These are phyloP conservation scores for Salinomyces thailandicus DNA, from an alignment of 2,329 filamentous ascomycete genomes.

Conservation along the genomic window DNA sequence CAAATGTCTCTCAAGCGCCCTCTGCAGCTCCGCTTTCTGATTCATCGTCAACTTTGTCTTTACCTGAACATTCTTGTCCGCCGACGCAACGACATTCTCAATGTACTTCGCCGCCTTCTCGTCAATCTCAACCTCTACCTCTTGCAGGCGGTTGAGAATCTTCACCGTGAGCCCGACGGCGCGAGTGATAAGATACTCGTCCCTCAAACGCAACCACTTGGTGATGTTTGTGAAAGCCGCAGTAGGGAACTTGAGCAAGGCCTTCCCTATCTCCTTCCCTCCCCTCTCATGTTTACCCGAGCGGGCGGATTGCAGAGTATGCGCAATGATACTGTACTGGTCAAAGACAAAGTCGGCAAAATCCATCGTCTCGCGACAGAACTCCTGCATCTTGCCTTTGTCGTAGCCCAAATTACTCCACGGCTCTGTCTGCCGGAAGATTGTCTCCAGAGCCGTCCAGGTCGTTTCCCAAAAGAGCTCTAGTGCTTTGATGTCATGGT, in stretches of 20 bases:
- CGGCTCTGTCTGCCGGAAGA: slow-evolving; percentile 70
- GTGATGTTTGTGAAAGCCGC: slow-evolving; percentile 58
- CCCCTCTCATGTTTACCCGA: slow-evolving; percentile 16
- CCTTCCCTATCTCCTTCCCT: slow-evolving; percentile 33
- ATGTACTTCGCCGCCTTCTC: slow-evolving; percentile 50
- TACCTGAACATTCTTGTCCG: slow-evolving; percentile 36
- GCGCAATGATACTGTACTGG: slow-evolving; percentile 73
- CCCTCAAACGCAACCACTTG: slow-evolving; percentile 82
- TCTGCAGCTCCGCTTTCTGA: slow-evolving; percentile 72
- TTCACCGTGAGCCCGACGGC: slow-evolving; percentile 76
- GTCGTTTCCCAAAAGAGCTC: slow-evolving; percentile 72
- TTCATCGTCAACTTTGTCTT: slow-evolving; percentile 71
- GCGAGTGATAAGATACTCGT: slow-evolving; percentile 72
- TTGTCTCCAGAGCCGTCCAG: slow-evolving; percentile 71
- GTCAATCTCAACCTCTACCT: slow-evolving; percentile 63
- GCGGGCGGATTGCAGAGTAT: slow-evolving; percentile 46
- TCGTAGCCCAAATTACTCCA: slow-evolving; percentile 68
- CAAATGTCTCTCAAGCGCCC: slow-evolving; percentile 47
- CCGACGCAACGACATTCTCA: slow-evolving; percentile 50
- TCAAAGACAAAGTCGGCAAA: slow-evolving; percentile 78
- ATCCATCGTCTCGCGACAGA: slow-evolving; percentile 91
- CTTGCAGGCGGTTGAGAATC: slow-evolving; percentile 68
- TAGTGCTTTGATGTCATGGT: slow-evolving; percentile 52
- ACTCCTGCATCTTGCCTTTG: slow-evolving; percentile 73
- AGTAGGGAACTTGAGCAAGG: slow-evolving; percentile 55